Base-by-base conservation (phyloP, 805 yeast genomes). In the Wickerhamomyces bovis region DNA sequence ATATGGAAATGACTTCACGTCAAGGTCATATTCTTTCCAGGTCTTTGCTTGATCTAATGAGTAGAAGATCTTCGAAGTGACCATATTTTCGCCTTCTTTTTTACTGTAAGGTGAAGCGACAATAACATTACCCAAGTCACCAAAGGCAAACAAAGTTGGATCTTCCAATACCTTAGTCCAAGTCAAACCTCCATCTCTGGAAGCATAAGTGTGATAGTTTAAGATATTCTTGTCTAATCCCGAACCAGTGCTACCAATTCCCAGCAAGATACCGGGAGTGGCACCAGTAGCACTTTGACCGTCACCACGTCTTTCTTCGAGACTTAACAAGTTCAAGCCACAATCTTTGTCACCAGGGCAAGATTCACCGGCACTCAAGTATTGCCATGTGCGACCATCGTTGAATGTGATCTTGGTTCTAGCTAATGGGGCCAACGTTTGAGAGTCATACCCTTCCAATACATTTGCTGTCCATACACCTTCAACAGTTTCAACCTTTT, bases 111-210 rank as follows among this genome's bases (percentile, higher is more conserved):
- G 61, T 11, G 78, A 67, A 3, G 87, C 83, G 2, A 84, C 67
- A 21, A 87, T 75, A 11, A 89, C 63, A 60, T 86, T 86, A 41
- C 96, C 97, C 46, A 76, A 76, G 63, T 89, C 95, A 43, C 94
- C 96, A 66, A 80, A 82, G 0, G 81, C 70, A 51, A 76, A 79
- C 2, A 71, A 52, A 21, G 77, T 65, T 2, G 87, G 78, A 16
- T 68, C 73, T 30, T 79, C 78, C 8, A 80, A 52, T 0, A 78
- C 73, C 47, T 70, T 61, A 28, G 62, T 64, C 96, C 96, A 89
- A 1, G 82, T 67, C n/a, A 72, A 60, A 15, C 97, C 96, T 26
- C 88, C 90, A 66, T 89, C 89, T 50, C 85, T 71, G 0, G 95
- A 84, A 3, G 86, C 57, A 61, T 72, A 89, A 1, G 94, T 80